Evolutionary conservation across 2,329 filamentous ascomycete species (phyloP).

Genomic region (Cladosporium halotolerans): DNA sequence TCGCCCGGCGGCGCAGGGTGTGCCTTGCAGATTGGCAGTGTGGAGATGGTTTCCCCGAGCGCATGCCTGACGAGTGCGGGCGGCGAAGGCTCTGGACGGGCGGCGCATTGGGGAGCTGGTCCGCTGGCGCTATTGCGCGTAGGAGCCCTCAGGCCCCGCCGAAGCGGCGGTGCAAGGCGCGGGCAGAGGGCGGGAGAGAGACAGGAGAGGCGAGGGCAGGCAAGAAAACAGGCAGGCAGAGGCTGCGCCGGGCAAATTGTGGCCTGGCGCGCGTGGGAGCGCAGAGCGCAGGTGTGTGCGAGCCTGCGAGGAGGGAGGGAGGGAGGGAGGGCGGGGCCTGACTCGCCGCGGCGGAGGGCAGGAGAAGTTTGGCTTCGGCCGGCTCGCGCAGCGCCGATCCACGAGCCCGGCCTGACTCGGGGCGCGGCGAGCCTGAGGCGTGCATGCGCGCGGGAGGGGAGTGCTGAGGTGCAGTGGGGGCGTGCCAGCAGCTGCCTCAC

Average conservation of each 20-base stretch:
- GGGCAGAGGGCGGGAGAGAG: not conserved
- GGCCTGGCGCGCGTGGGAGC: not conserved
- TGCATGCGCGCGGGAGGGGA: not conserved
- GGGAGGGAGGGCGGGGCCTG: not conserved
- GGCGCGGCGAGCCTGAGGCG: not conserved
- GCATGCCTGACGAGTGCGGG: constrained; percentile 5
- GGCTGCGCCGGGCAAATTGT: constrained; percentile 8
- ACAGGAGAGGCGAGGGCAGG: not conserved
- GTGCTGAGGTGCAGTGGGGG: not conserved
- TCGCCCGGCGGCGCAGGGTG: not conserved
- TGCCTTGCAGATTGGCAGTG: constrained; percentile 8
- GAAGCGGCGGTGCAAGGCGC: not conserved
- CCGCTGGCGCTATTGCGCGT: constrained; percentile 5
- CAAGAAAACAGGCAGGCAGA: not conserved
- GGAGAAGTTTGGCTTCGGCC: constrained; percentile 3
- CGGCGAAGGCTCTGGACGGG: not conserved
- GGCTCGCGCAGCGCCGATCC: not conserved
- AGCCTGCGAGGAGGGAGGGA: not conserved
- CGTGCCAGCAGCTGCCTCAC: too few relatives aligned
- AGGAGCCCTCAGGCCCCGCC: not conserved
- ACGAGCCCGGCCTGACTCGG: not conserved
- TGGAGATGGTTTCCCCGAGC: constrained; percentile 7
- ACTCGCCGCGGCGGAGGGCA: constrained; percentile 1
- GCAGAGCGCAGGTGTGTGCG: not conserved
- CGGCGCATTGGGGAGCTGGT: not conserved